Evolutionary conservation across 2,329 filamentous ascomycete species (phyloP), one percentile per base, ranked within the genome.

Genomic region (Chaetoscypha palmicola): DNA sequence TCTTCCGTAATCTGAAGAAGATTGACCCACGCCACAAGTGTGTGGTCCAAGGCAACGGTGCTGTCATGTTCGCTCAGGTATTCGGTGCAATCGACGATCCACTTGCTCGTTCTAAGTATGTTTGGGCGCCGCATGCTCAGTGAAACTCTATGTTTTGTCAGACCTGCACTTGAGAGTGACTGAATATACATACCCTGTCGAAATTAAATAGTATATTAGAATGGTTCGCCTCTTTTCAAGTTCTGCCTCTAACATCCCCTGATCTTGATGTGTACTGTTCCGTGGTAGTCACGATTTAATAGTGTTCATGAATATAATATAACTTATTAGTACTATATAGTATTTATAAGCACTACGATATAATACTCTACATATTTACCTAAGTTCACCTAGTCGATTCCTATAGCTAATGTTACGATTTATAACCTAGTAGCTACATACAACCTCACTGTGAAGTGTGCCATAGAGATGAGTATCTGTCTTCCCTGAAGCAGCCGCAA

Each of bases 401-500:
- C n/a, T n/a, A n/a, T n/a, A n/a, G n/a, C n/a, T n/a, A n/a, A n/a
- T n/a, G n/a, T n/a, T n/a, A n/a, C n/a, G n/a, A n/a, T n/a, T n/a
- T n/a, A n/a, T n/a, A n/a, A n/a, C n/a, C n/a, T n/a, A n/a, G 54
- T 71, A 72, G 9, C 64, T 56, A 23, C 63, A 62, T 10, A 73
- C 55, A 21, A 71, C 58, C 47, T 73, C 69, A 11, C 61, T 62
- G 49, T 70, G 68, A 10, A 73, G 61, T 12, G 57, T 54, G 2
- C 59, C 61, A 23, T 68, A 68, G 7, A 72, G 54, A 2, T 62
- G 58, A 10, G 55, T 47, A 58, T 59, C 58, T 2, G 70, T 67
- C 17, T 69, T 66, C 2, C 74, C 76, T 4, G 79, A 72, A 2
- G 81, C 73, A 2, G 77, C 79, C 0, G 81, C 74, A 64, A 87